Base-by-base conservation (phyloP, 768 basidiomycete genomes). In the Saitozyma sp. region DNA sequence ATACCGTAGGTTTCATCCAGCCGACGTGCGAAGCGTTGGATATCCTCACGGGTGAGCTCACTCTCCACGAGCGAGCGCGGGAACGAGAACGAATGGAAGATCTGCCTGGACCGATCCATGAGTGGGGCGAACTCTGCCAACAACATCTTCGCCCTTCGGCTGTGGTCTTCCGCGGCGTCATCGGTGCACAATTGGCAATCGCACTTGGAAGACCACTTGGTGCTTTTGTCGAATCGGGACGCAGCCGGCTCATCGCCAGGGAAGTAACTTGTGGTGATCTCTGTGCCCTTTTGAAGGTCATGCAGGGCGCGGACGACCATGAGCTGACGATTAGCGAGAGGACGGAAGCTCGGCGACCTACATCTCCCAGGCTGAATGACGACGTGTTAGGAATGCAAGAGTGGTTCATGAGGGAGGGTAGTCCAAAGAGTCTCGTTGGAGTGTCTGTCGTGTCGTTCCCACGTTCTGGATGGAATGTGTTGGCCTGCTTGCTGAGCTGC, bases 351-450 rank as follows among this genome's bases (percentile, higher is more conserved):
- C 3, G 9, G 42, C 14, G n/a, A 17, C 16, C 45, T 42, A 57
- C 20, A 42, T 45, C 16, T 17, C 37, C 14, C 1, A 16, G 17
- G 46, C 14, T 6, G 46, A 14, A 14, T 17, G 51, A 20, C 16
- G 13, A n/a, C 39, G 41, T 45, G 48, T 56, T 62, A 0, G 61
- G 61, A 9, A 57, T 11, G 55, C 54, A 62, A 5, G 54, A 62
- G 46, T 62, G 61, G 51, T 62, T 62, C 17, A 50, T 29, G 42
- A 62, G 42, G 17, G 61, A 48, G 6, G 55, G 17, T 6, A 50
- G 46, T 5, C 39, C 39, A n/a, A 40, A 62, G 14, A 62, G 43
- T 20, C 14, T 40, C n/a, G 43, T 56, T 4, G 11, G 9, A 7
- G 17, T 59, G 14, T n/a, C 8, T 50, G 14, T 19, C 5, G 10